These are phyloP conservation scores for Entophlyctis helioformis DNA, from an alignment of 192 early-diverging fungal genomes.

Conservation along the genomic window DNA sequence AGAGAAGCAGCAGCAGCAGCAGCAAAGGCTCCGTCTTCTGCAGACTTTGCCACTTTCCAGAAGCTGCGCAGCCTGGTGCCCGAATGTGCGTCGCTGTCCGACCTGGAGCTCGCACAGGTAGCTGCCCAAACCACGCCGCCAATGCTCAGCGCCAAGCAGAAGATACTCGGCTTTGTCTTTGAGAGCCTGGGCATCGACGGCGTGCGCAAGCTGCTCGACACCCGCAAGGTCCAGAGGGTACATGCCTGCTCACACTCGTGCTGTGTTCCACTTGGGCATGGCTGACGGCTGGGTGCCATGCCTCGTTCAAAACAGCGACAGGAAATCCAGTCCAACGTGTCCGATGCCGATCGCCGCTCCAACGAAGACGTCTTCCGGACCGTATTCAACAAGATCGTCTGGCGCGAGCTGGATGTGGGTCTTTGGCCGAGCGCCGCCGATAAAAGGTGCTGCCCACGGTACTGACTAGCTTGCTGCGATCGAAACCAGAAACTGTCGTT, in stretches of 20 bases:
- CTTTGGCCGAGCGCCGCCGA: neutral
- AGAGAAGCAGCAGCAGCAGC: no score
- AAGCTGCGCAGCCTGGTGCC: neutral
- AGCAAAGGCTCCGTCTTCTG: slow-evolving; percentile 1
- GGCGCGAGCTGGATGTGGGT: neutral
- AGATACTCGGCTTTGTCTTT: neutral
- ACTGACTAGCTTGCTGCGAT: neutral
- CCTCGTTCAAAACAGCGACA: no score
- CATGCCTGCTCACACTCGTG: neutral
- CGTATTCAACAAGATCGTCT: neutral
- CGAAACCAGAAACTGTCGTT: neutral
- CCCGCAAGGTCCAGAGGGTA: neutral
- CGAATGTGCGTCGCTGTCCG: neutral
- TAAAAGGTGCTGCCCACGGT: neutral
- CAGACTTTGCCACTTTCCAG: neutral
- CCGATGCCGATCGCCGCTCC: neutral
- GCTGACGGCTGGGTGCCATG: neutral
- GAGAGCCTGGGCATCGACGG: neutral
- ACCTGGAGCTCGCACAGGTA: neutral
- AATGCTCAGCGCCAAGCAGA: neutral
- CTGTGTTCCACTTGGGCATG: neutral
- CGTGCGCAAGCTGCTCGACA: neutral
- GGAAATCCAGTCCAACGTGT: neutral
- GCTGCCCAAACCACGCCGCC: neutral
- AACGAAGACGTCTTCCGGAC: neutral